Evolutionary conservation across 352 stramenopile genomes (phyloP).

Genomic region (Globisporangium abappressorium): DNA sequence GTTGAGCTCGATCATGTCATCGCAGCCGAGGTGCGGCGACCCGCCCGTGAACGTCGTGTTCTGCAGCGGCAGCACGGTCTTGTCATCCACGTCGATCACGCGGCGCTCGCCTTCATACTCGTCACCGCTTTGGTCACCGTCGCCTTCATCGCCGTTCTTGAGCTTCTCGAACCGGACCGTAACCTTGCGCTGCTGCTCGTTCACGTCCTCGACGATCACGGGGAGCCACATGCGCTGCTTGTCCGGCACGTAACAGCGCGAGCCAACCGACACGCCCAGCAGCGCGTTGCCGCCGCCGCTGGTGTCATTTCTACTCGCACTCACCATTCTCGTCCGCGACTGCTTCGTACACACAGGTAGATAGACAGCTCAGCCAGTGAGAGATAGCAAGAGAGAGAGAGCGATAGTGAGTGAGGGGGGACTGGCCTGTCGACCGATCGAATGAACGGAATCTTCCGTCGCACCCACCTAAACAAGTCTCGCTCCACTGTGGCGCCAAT

Average conservation of each 20-base stretch:
- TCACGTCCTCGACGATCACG: constrained; percentile 62
- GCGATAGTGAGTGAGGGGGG: neutral
- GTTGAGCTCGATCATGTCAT: constrained; percentile 84
- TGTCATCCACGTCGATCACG: constrained; percentile 34
- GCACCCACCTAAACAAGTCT: neutral
- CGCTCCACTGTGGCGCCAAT: neutral
- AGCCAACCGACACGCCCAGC: constrained; percentile 48
- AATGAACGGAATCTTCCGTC: neutral
- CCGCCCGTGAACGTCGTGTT: constrained; percentile 35
- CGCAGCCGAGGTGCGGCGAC: constrained; percentile 24
- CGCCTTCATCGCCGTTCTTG: constrained; percentile 23
- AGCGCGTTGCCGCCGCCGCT: constrained; percentile 1
- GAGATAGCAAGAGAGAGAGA: neutral
- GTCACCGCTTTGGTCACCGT: constrained; percentile 14
- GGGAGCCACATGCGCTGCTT: constrained; percentile 63
- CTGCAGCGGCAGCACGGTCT: constrained; percentile 54
- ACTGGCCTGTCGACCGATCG: neutral
- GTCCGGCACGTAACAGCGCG: constrained; percentile 77
- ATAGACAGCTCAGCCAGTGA: neutral
- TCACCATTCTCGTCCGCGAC: neutral
- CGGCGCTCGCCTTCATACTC: constrained; percentile 22
- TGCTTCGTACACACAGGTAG: neutral
- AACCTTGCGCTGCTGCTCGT: constrained; percentile 40
- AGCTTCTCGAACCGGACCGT: constrained; percentile 43
- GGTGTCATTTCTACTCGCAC: neutral